Percentiles rank a stretch among this genome's conserved stretches.
These are phyloP conservation scores for Saccharomycopsis hybrid DNA, from an alignment of 1,139 yeast species.

Conservation along the genomic window DNA sequence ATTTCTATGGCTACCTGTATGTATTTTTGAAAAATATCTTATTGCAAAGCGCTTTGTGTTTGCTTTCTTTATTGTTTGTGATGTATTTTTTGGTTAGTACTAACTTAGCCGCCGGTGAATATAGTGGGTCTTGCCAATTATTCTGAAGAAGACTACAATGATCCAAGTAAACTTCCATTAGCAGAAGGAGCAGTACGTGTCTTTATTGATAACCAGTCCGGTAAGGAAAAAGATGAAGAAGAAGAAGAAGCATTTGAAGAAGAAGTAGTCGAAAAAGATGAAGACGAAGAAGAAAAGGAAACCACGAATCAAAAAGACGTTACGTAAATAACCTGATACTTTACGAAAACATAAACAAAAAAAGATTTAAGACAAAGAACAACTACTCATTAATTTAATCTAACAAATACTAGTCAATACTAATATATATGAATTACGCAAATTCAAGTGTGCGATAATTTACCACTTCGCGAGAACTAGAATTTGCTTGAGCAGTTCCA, in stretches of 20 bases:
- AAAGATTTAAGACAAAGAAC: too few species aligned
- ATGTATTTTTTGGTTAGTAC: neutral
- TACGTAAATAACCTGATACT: too few species aligned
- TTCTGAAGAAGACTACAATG: conserved; percentile 40
- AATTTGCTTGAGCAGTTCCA: conserved; percentile 31
- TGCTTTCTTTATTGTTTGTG: neutral
- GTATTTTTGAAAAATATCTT: conserved; percentile 21
- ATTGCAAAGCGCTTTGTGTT: neutral
- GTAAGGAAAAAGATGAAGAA: conserved; percentile 13
- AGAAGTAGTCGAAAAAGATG: conserved; percentile 18
- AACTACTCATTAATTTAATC: conserved; percentile 1
- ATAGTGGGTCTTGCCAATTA: conserved; percentile 43
- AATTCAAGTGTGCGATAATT: conserved; percentile 31
- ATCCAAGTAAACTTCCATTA: conserved; percentile 38
- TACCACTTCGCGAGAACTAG: conserved; percentile 30
- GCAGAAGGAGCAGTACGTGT: conserved; percentile 70
- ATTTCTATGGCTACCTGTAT: conserved; percentile 54
- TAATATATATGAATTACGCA: neutral
- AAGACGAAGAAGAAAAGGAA: conserved; percentile 17
- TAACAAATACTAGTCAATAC: neutral
- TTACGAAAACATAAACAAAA: too few species aligned
- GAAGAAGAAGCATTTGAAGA: conserved; percentile 8
- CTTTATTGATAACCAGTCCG: conserved; percentile 31
- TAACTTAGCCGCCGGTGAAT: conserved; percentile 15
- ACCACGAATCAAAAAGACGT: too few species aligned